Conservation (phyloP, 2,329 filamentous ascomycete species). For the Colletotrichum brevisporum region DNA sequence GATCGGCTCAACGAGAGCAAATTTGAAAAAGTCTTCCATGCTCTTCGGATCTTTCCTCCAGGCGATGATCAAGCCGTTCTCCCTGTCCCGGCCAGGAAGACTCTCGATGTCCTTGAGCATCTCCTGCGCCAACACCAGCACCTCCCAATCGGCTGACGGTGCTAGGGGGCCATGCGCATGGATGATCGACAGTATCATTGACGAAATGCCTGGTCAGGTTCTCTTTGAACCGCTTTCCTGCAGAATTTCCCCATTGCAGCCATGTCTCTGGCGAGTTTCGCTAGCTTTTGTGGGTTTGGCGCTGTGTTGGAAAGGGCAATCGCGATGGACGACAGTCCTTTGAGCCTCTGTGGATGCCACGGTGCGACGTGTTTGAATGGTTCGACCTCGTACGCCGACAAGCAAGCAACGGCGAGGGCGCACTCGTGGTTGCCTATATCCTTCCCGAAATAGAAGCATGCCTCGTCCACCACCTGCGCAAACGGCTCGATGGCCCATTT, state of each 20-base stretch:
- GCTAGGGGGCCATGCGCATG: slow-evolving; percentile 57
- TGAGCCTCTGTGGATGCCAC: slow-evolving; percentile 65
- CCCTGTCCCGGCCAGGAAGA: slow-evolving; percentile 60
- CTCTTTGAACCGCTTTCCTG: slow-evolving; percentile 23
- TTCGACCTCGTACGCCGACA: slow-evolving; percentile 63
- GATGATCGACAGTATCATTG: slow-evolving; percentile 67
- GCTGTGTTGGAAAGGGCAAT: slow-evolving; percentile 67
- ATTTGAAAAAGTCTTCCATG: slow-evolving; percentile 61
- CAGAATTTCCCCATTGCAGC: slow-evolving; percentile 38
- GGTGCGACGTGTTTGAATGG: slow-evolving; percentile 65
- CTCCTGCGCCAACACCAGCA: slow-evolving; percentile 58
- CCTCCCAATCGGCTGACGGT: slow-evolving; percentile 62
- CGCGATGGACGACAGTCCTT: slow-evolving; percentile 65
- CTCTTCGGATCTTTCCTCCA: slow-evolving; percentile 60
- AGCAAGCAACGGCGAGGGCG: slow-evolving; percentile 62
- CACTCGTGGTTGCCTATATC: slow-evolving; percentile 55
- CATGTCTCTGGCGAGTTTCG: slow-evolving; percentile 44
- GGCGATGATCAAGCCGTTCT: slow-evolving; percentile 58
- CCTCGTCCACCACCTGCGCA: slow-evolving; percentile 59
- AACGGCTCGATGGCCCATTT: slow-evolving; percentile 67
- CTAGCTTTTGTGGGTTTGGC: slow-evolving; percentile 51
- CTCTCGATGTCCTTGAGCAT: slow-evolving; percentile 65
- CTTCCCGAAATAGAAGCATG: slow-evolving; percentile 61
- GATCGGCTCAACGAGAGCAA: slow-evolving; percentile 63
- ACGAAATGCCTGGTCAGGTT: slow-evolving; percentile 65